Base-by-base conservation (phyloP, 2,329 filamentous ascomycete species). In the Plenodomus tracheiphilus region DNA sequence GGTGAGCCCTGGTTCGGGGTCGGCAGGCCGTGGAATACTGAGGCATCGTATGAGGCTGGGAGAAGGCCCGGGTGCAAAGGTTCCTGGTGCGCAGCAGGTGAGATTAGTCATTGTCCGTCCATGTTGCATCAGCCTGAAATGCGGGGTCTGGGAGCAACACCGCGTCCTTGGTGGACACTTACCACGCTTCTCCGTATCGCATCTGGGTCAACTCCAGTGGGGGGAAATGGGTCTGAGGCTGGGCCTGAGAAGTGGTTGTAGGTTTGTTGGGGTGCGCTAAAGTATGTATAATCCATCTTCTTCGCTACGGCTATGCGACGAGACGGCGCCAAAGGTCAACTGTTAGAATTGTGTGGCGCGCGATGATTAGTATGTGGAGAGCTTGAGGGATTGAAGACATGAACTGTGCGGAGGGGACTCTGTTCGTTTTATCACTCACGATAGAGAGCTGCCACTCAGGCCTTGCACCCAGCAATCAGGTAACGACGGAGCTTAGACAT, bases 251-350 rank as follows among this genome's bases (percentile, higher is more conserved):
- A n/a, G n/a, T n/a, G n/a, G 46, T 55, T 37, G 58, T 79, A 83
- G 35, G 75, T 68, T 55, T 78, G 77, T 35, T 67, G 67, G 28
- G 73, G 69, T 16, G 75, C 62, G 42, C 69, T 64, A 66, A 79
- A 84, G 67, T 80, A 83, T 44, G 76, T 74, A 67, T 82, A 85
- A 59, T 85, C 81, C 81, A 85, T 85, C 43, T 58, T 18, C 21
- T 30, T 16, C 32, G 39, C 39, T 30, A 46, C 43, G n/a, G n/a
- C n/a, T n/a, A n/a, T n/a, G n/a, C n/a, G n/a, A n/a, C n/a, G n/a
- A n/a, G n/a, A n/a, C n/a, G n/a, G n/a, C n/a, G n/a, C n/a, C n/a
- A n/a, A n/a, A n/a, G n/a, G n/a, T 5, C 34, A 18, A n/a, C 15
- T 7, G 15, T 7, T 18, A 6, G 15, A n/a, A n/a, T 18, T 36